Percentiles rank a stretch among this genome's conserved stretches.
phyloP scores from a whole-genome alignment of 768 basidiomycete species.

The Podaxis mareebaensis region DNA sequence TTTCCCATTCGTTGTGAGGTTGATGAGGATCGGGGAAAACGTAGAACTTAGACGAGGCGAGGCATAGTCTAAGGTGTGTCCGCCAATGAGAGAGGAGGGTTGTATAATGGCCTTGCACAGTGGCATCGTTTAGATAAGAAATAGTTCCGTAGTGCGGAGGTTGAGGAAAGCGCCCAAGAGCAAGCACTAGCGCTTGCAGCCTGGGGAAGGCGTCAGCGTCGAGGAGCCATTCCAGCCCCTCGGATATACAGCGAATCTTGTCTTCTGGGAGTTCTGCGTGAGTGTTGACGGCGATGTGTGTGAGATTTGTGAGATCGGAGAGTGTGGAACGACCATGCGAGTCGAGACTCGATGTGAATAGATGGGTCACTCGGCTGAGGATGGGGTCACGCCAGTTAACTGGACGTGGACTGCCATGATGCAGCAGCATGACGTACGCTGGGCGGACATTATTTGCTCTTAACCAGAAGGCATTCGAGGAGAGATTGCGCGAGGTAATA shows the following conservation, averaged over 20 bases:
- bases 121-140: not conserved
- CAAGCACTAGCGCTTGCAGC: constrained; percentile 8
- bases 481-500: constrained; percentile 33
- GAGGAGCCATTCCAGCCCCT: constrained; percentile 11
- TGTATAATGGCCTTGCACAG: not conserved
- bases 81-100: constrained; percentile 9
- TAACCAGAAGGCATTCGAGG: constrained; percentile 36
- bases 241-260: constrained; percentile 7
- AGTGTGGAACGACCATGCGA: constrained; percentile 33
- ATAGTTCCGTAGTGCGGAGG: not conserved
- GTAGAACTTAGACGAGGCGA: constrained; percentile 7
- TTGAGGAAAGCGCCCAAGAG: constrained; percentile 6
- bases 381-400: constrained; percentile 37
- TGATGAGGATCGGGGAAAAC: constrained; percentile 9
- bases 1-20: constrained; percentile 9
- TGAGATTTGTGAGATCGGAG: constrained; percentile 31
- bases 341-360: constrained; percentile 33
- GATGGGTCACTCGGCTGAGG: constrained; percentile 33
- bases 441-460: constrained; percentile 32
- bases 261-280: constrained; percentile 24
- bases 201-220: not conserved
- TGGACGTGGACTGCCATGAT: constrained; percentile 33
- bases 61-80: constrained; percentile 6
- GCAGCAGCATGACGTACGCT: constrained; percentile 30
- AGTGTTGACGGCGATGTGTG: constrained; percentile 35